Evolutionary conservation across 441 rosid genomes (phyloP), one percentile per base, ranked within the genome.

Genomic region (Iberis amara): DNA sequence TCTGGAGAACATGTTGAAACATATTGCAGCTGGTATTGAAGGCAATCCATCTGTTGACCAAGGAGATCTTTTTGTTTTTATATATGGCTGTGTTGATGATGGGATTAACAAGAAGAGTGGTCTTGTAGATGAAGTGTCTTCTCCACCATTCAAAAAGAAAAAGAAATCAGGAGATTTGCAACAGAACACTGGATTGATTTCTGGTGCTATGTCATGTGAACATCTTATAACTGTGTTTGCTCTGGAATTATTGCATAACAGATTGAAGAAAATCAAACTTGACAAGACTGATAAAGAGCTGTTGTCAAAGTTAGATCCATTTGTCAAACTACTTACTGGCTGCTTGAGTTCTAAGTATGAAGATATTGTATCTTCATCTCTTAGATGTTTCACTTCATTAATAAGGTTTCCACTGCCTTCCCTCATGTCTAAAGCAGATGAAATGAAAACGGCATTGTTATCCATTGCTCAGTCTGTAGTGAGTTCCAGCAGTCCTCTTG

Each of bases 321-420:
- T 94, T 66, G 79, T 94, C 48, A 68, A 65, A 59, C 68, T 85
- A 52, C 73, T 89, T 39, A 74, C 89, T 37, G 66, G 63, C 47
- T 86, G 94, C 77, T 72, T 94, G 90, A 73, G 79, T 73, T 85
- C 96, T 8, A 85, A 82, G 66, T 86, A 85, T 64, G 95, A 89
- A 76, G 85, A 85, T 65, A 64, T 89, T 59, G 69, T 94, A 39
- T 77, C 94, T 12, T 72, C 82, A 39, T 78, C 91, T 39, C 78
- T 94, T 47, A 78, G 79, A 72, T 89, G 99, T 60, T 84, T 94
- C 66, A 69, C 82, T 62, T 75, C 73, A 58, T 66, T 89, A 57
- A 65, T 89, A 55, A 75, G 94, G 71, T 67, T 89, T 62, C 88
- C 87, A 10, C 79, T 89, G 64, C 96, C 90, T 30, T 81, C 95